Conservation (phyloP, 192 early-diverging fungal genomes). For the Mortierella alpina region DNA sequence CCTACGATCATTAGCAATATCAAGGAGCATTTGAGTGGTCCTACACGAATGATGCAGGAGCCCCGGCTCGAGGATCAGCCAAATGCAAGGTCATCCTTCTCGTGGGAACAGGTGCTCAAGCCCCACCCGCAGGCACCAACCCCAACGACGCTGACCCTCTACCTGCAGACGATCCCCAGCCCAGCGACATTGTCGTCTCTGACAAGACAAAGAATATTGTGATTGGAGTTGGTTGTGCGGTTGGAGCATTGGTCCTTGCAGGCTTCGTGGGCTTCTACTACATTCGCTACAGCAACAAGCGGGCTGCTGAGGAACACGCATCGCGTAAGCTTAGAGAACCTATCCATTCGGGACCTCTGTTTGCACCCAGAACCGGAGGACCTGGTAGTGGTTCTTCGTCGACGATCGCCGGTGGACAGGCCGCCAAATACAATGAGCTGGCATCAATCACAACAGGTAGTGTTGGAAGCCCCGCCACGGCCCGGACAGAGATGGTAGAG, state of each 20-base stretch:
- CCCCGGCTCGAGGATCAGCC: background rate
- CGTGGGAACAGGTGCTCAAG: background rate
- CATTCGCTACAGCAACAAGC: constrained; percentile 40
- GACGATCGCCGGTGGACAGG: background rate
- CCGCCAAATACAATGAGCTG: constrained; percentile 37
- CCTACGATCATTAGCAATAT: constrained; percentile 26
- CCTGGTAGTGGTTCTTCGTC: background rate
- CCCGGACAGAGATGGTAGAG: constrained; percentile 33
- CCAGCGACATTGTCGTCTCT: constrained; percentile 15
- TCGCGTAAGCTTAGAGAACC: constrained; percentile 29
- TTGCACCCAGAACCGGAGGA: constrained; percentile 12
- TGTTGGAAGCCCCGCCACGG: constrained; percentile 22
- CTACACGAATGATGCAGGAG: constrained; percentile 21
- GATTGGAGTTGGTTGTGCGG: constrained; percentile 46
- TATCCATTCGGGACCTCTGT: constrained; percentile 31
- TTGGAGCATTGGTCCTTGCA: constrained; percentile 26
- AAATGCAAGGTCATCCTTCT: constrained; percentile 42
- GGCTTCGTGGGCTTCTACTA: constrained; percentile 42
- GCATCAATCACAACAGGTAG: constrained; percentile 29
- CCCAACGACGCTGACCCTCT: background rate
- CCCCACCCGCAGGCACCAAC: background rate
- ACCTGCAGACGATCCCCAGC: constrained; percentile 6
- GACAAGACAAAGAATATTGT: constrained; percentile 39
- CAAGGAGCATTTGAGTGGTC: constrained; percentile 39
- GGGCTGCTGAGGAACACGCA: constrained; percentile 18